Evolutionary conservation across 495 filamentous ascomycete genomes (phyloP).

Genomic region (Lichenothelia convexa): DNA sequence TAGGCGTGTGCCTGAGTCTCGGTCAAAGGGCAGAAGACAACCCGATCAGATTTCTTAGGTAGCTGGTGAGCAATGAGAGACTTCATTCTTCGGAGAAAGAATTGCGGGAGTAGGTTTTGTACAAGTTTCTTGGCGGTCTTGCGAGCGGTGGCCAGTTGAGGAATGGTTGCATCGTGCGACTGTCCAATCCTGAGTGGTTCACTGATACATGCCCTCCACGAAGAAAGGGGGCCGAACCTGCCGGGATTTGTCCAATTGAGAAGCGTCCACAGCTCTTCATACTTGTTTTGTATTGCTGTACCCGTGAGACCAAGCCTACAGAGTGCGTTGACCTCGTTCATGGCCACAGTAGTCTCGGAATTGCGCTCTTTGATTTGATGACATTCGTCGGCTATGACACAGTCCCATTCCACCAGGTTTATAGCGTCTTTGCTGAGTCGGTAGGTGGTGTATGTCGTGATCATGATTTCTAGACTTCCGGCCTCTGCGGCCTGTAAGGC

Average conservation of each 20-base stretch:
- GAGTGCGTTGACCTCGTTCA: conserved; percentile 83
- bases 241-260: conserved; percentile 96
- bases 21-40: conserved; percentile 88
- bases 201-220: conserved; percentile 64
- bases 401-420: conserved; percentile 85
- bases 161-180: conserved; percentile 74
- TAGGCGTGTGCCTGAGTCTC: conserved; percentile 71
- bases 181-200: conserved; percentile 73
- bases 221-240: conserved; percentile 52
- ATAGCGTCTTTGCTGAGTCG: conserved; percentile 52
- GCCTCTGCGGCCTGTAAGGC: conserved; percentile 55
- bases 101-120: conserved; percentile 71
- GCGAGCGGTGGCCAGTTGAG: conserved; percentile 64
- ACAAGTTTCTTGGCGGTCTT: conserved; percentile 74
- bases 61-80: conserved; percentile 80
- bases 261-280: conserved; percentile 92
- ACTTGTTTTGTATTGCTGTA: conserved; percentile 95
- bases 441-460: conserved; percentile 88
- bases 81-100: conserved; percentile 91
- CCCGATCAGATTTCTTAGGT: conserved; percentile 86
- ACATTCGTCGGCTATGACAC: conserved; percentile 92
- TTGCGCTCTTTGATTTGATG: conserved; percentile 71
- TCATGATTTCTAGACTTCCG: conserved; percentile 69
- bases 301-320: conserved; percentile 89
- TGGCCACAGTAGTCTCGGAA: conserved; percentile 63